A percentile compares a stretch with the other conserved stretches of the same genome.
These are phyloP conservation scores for Venturia oleaginea DNA, from an alignment of 2,329 filamentous ascomycete genomes.

Conservation along the genomic window DNA sequence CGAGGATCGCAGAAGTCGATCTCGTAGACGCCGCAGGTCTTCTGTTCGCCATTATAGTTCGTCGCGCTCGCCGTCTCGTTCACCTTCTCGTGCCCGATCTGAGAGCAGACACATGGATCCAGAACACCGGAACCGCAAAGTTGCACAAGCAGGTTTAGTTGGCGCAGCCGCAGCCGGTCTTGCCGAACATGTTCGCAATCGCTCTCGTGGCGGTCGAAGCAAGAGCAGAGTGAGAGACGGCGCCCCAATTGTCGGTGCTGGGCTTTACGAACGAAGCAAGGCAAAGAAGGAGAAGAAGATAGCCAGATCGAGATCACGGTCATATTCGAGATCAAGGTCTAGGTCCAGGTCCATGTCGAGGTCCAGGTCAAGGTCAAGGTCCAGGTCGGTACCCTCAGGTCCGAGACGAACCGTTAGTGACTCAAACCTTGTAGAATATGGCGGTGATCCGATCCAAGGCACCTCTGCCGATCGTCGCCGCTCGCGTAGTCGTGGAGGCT, in stretches of 20 bases:
- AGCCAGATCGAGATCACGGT: slow-evolving; percentile 21
- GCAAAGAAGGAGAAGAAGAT: slow-evolving; percentile 42
- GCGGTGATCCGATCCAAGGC: slow-evolving; percentile 51
- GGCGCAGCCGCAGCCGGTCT: slow-evolving; percentile 55
- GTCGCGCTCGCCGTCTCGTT: background rate
- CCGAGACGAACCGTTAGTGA: slow-evolving; percentile 37
- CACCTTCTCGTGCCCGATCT: background rate
- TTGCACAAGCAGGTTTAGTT: slow-evolving; percentile 53
- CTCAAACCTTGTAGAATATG: slow-evolving; percentile 53
- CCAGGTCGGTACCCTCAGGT: slow-evolving; percentile 37
- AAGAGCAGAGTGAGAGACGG: slow-evolving; percentile 47
- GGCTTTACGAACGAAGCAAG: slow-evolving; percentile 54
- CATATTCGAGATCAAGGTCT: slow-evolving; percentile 36
- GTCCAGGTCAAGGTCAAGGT: slow-evolving; percentile 33
- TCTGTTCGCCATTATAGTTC: slow-evolving; percentile 20
- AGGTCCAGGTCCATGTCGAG: slow-evolving; percentile 32
- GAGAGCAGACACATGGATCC: slow-evolving; percentile 34
- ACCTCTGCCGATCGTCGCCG: slow-evolving; percentile 35
- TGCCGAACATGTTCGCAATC: slow-evolving; percentile 44
- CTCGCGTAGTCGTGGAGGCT: slow-evolving; percentile 15
- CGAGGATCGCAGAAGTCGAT: slow-evolving; percentile 38
- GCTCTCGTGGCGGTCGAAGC: slow-evolving; percentile 47
- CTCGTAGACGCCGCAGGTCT: slow-evolving; percentile 32
- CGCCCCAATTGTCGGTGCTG: slow-evolving; percentile 51
- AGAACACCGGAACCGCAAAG: slow-evolving; percentile 47